These are phyloP conservation scores for Tanacetum coccineum DNA, from an alignment of 129 eudicot genomes.

Conservation along the genomic window DNA sequence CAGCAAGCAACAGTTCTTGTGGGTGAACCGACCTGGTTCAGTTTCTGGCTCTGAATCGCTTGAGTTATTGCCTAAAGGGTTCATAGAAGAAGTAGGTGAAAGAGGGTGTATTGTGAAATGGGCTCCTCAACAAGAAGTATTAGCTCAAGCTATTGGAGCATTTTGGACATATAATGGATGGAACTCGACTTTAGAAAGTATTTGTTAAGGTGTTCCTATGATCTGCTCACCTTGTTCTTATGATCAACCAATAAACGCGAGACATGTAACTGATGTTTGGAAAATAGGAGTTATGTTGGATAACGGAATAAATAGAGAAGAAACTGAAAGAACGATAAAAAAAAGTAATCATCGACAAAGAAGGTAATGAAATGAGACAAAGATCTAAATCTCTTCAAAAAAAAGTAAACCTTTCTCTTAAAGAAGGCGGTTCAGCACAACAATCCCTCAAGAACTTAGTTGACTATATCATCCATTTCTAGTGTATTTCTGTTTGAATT, in stretches of 20 bases:
- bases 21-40: conserved; percentile 53
- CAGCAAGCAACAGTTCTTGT: conserved; percentile 45
- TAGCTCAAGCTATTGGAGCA: conserved; percentile 44
- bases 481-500: conserved; percentile 1
- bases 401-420: conserved; percentile 23
- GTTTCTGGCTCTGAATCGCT: conserved; percentile 31
- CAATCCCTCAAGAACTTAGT: conserved; percentile 26
- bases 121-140: conserved; percentile 52
- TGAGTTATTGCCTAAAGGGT: conserved; percentile 36
- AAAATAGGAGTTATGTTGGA: conserved; percentile 25
- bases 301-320: conserved; percentile 4
- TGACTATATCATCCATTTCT: conserved; percentile 18
- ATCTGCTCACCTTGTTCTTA: conserved; percentile 43
- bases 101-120: conserved; percentile 45
- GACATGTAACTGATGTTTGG: conserved; percentile 28
- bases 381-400: conserved; percentile 19
- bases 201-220: conserved; percentile 67
- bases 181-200: conserved; percentile 53
- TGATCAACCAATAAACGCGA: conserved; percentile 48
- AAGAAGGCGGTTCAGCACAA: conserved; percentile 24
- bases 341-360: conserved; percentile 6
- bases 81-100: conserved; percentile 28
- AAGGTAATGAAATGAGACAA: conserved; percentile 30
- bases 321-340: conserved; percentile 5
- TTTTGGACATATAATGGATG: conserved; percentile 63